These are phyloP conservation scores for Euphorbia pulcherrima DNA, from an alignment of 345 rosid genomes.

Conservation along the genomic window DNA sequence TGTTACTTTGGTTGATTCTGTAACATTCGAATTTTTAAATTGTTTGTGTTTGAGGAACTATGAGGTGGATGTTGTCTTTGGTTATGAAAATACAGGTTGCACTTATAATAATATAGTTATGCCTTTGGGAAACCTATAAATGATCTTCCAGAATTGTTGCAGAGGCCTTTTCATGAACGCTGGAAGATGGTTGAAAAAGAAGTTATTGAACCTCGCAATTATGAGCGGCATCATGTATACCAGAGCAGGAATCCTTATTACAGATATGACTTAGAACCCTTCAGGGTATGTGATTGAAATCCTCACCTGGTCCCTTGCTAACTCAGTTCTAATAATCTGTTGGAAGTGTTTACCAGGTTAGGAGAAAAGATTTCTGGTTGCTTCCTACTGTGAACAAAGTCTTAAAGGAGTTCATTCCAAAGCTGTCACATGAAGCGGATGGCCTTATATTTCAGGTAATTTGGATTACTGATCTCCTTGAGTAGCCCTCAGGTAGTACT, in stretches of 20 bases:
- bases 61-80: not conserved
- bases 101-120: not conserved
- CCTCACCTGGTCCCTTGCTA: not conserved
- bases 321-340: conserved; percentile 20
- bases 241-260: conserved; percentile 70
- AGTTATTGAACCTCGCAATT: conserved; percentile 91
- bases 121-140: conserved; percentile 23
- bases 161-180: conserved; percentile 94
- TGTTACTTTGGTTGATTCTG: not conserved
- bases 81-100: not conserved
- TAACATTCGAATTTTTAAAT: not conserved
- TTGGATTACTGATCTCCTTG: conserved; percentile 14
- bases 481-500: not conserved
- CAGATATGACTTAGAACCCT: conserved; percentile 90
- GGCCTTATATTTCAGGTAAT: conserved; percentile 95
- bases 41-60: not conserved
- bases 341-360: conserved; percentile 51
- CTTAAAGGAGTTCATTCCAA: conserved; percentile 85
- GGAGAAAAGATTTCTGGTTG: conserved; percentile 97
- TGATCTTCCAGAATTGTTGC: conserved; percentile 29
- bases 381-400: conserved; percentile 85
- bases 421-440: conserved; percentile 96
- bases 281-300: conserved; percentile 60
- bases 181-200: conserved; percentile 97
- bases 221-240: conserved; percentile 61